These are phyloP conservation scores for Hordeum marinum DNA, from an alignment of 176 grass and related monocot species.

Conservation along the genomic window DNA sequence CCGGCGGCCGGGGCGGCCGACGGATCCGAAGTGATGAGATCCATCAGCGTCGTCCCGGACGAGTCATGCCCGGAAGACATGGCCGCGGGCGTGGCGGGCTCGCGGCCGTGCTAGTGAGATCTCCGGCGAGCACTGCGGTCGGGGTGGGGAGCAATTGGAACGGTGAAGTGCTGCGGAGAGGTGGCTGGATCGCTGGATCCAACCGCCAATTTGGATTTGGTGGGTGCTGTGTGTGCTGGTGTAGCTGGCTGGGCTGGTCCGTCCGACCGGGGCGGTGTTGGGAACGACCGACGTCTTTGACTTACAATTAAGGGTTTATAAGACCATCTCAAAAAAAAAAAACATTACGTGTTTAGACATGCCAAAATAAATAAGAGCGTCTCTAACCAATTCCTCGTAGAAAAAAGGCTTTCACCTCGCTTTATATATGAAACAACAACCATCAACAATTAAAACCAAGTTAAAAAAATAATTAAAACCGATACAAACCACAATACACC, in stretches of 20 bases:
- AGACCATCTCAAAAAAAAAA: no score
- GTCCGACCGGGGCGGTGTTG: not conserved
- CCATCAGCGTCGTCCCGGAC: slow-evolving; percentile 82
- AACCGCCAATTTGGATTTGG: slow-evolving; percentile 36
- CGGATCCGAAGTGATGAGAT: slow-evolving; percentile 97
- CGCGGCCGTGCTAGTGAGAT: slow-evolving; percentile 31
- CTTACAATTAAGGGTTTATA: no score
- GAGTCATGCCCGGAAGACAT: slow-evolving; percentile 91
- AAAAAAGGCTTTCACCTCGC: no score
- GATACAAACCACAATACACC: no score
- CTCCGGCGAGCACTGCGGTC: slow-evolving; percentile 35
- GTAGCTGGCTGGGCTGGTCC: not conserved
- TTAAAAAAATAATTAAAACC: no score
- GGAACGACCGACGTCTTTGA: no score
- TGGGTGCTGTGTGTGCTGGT: not conserved
- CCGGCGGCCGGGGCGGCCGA: slow-evolving; percentile 24
- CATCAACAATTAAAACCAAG: no score
- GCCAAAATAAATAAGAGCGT: no score
- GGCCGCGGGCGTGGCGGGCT: slow-evolving; percentile 17
- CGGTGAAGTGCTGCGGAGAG: not conserved
- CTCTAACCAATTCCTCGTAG: no score
- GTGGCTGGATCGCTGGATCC: slow-evolving; percentile 30
- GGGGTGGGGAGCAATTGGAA: not conserved
- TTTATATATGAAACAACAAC: no score
- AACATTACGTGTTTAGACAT: no score